Percentiles rank a stretch among this genome's conserved stretches.
Evolutionary conservation across 2,329 filamentous ascomycete genomes (phyloP).

Genomic region (Colletotrichum navitas): DNA sequence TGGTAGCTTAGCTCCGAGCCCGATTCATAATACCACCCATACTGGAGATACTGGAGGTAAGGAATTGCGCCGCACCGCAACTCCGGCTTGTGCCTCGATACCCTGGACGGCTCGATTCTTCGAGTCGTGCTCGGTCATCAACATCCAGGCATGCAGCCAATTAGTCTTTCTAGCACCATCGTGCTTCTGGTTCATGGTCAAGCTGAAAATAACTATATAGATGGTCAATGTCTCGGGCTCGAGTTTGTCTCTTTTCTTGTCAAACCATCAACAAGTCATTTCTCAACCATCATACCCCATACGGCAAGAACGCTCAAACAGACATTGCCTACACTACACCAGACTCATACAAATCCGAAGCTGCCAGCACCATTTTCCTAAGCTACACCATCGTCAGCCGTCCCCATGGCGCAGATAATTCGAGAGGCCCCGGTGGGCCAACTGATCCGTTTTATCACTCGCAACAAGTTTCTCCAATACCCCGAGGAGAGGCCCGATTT

Average conservation of each 20-base stretch:
- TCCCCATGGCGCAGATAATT: conserved; percentile 49
- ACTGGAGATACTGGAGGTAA: neutral
- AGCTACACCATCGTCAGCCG: neutral
- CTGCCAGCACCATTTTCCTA: neutral
- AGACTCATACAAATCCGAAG: too few species aligned
- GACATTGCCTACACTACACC: neutral
- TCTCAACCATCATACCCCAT: neutral
- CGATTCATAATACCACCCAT: conserved; percentile 34
- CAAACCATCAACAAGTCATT: conserved; percentile 1
- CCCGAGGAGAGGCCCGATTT: conserved; percentile 71
- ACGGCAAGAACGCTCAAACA: neutral
- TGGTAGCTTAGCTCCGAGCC: conserved; percentile 5
- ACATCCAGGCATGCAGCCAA: neutral
- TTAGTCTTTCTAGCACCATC: neutral
- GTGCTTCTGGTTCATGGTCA: neutral
- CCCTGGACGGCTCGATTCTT: conserved; percentile 19
- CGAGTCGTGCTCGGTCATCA: conserved; percentile 36
- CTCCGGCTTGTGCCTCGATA: conserved; percentile 17
- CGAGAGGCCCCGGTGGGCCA: conserved; percentile 71
- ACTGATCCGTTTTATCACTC: conserved; percentile 66
- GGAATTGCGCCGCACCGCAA: conserved; percentile 3
- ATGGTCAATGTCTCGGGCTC: neutral
- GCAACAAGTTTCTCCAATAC: conserved; percentile 66
- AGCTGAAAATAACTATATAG: conserved; percentile 17
- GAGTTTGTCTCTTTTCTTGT: neutral